Evolutionary conservation across 768 basidiomycete genomes (phyloP).

Genomic region (Kwoniella sp.): DNA sequence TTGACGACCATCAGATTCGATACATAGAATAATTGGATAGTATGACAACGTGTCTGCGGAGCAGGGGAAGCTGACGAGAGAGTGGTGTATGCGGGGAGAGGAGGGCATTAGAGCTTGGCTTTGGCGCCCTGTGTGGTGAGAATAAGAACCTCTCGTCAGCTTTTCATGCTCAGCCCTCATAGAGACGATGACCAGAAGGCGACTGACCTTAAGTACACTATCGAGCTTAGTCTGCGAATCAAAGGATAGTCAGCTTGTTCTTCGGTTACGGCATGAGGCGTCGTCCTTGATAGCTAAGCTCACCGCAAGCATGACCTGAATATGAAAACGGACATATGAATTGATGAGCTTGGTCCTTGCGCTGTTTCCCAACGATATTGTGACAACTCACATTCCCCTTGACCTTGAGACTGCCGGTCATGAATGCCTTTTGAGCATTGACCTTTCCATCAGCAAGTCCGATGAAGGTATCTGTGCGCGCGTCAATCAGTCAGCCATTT

Average conservation of each 20-base stretch:
- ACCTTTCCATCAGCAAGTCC: conserved; percentile 66
- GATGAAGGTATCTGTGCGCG: conserved; percentile 63
- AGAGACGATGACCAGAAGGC: too few species aligned
- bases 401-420: conserved; percentile 87
- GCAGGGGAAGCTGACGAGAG: background rate
- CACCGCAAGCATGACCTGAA: conserved; percentile 48
- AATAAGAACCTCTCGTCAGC: conserved; percentile 7
- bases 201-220: conserved; percentile 72
- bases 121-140: conserved; percentile 39
- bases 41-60: conserved; percentile 8
- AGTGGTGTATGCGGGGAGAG: background rate
- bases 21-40: conserved; percentile 12
- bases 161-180: background rate
- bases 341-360: background rate
- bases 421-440: conserved; percentile 92
- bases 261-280: background rate
- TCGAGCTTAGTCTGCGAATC: conserved; percentile 72
- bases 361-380: background rate
- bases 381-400: conserved; percentile 55
- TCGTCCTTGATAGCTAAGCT: conserved; percentile 13
- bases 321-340: background rate
- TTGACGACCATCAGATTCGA: conserved; percentile 13
- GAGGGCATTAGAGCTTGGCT: conserved; percentile 44
- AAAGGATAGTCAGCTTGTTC: conserved; percentile 6
- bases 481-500: background rate